Base-by-base conservation (phyloP, 2,329 filamentous ascomycete genomes). In the Pyrenophora seminiperda region DNA sequence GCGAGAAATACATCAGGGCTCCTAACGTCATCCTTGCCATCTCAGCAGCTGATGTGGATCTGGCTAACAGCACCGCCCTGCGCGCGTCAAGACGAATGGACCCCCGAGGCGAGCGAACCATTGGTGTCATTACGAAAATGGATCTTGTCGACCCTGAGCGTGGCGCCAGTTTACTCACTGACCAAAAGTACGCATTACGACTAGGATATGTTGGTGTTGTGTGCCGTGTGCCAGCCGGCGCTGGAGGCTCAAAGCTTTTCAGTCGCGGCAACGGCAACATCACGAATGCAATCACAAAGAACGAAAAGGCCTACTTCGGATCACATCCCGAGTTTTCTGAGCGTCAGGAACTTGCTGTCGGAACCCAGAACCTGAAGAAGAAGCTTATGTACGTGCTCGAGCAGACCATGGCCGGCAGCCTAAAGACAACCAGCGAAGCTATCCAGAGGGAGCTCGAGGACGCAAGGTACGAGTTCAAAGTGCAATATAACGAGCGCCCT, bases 71-170 rank as follows among this genome's bases (percentile, higher is more conserved):
- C 1, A 94, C 94, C 5, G 92, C 94, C 5, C 76, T 99, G 18
- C 83, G 92, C 62, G 91, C 94, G 14, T 96, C 92, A 61, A 84
- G 94, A 56, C 84, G 93, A 61, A 92, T 97, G 20, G 94, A 99
- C 66, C 94, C 94, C 1, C 83, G 94, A 53, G 94, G 94, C 46
- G 94, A 99, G 75, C 83, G 94, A 55, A 99, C 94, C 0, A 99
- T 99, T 67, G 94, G 94, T 36, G 94, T 99, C n/a, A 87, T 99
- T 33, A 99, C 94, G 3, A 99, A 99, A 77, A 97, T 99, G 93
- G 94, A 99, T 66, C 81, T 99, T 17, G 92, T 99, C 6, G 93
- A 97, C 61, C 82, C 94, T 3, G 78, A 80, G 6, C 85, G 93
- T 50, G 94, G 92, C 22, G 82, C 84, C 11, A 81, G 84, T 29